phyloP scores from a whole-genome alignment of 2,329 filamentous ascomycete genomes.

The Nigrospora oryzae region DNA sequence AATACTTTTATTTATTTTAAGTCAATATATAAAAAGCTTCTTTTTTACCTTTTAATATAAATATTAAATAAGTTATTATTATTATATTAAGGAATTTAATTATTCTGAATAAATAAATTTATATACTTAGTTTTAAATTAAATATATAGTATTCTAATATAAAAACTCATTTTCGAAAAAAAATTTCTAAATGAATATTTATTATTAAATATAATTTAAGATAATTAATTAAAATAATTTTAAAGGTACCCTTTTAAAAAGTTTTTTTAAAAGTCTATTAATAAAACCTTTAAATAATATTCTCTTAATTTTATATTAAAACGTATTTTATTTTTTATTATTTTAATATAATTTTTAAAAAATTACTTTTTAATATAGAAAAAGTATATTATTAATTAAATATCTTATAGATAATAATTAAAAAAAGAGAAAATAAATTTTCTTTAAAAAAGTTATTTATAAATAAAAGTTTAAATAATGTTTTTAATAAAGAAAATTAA shows the following conservation, averaged over 20 bases:
- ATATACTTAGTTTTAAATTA: neutral
- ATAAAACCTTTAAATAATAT: no score
- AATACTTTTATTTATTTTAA: neutral
- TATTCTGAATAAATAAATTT: neutral
- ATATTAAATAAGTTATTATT: no score
- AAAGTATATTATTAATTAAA: neutral
- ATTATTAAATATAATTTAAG: neutral
- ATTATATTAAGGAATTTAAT: neutral
- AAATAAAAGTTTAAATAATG: no score
- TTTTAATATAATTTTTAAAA: neutral
- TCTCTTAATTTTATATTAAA: neutral
- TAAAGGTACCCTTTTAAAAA: neutral
- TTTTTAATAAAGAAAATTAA: neutral
- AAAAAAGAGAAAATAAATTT: no score
- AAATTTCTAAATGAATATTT: neutral
- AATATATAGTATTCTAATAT: no score
- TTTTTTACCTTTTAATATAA: neutral
- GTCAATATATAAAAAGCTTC: no score
- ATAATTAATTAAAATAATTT: no score
- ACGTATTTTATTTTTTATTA: neutral
- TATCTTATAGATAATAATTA: neutral
- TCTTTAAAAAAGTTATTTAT: neutral
- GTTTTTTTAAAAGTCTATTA: neutral
- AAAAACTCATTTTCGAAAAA: neutral
- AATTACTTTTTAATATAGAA: neutral